Conservation (phyloP, 2,329 filamentous ascomycete species). For the Nemania abortiva region DNA sequence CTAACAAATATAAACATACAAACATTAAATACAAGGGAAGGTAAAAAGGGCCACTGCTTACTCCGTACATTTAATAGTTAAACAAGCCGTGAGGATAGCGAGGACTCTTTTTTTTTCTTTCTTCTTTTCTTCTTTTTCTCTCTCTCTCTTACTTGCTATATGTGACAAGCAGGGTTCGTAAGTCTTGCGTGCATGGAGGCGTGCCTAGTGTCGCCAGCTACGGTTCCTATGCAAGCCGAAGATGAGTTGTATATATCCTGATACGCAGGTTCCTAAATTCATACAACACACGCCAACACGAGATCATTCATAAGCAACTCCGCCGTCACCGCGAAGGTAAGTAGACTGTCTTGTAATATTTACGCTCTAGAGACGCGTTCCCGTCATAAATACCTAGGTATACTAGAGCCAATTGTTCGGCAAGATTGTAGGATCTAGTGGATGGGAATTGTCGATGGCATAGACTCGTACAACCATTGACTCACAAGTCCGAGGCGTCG, state of each 20-base stretch:
- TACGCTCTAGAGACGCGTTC: slow-evolving; percentile 1
- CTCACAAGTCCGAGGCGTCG: slow-evolving; percentile 12
- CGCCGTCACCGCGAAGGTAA: neutral
- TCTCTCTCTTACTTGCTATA: slow-evolving; percentile 5
- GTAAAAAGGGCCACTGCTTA: no score
- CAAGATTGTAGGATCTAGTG: neutral
- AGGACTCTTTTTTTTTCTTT: neutral
- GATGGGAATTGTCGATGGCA: neutral
- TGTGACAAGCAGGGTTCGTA: neutral
- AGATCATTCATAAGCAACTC: neutral
- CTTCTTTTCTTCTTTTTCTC: no score
- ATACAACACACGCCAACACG: slow-evolving; percentile 10
- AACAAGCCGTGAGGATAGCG: slow-evolving; percentile 1
- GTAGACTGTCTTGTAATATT: neutral
- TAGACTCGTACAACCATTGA: neutral
- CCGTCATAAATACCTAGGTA: neutral
- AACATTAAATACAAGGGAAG: no score
- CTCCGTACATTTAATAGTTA: slow-evolving; percentile 1
- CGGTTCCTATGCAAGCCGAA: slow-evolving; percentile 9
- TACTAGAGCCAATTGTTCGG: neutral
- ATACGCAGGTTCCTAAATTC: neutral
- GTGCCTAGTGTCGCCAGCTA: neutral
- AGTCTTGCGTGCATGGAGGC: slow-evolving; percentile 3
- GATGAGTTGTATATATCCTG: slow-evolving; percentile 3
- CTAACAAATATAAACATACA: no score